Percentiles rank a stretch among this genome's conserved stretches.
phyloP scores from a whole-genome alignment of 495 filamentous ascomycete genomes.

The Penicillium fimorum region DNA sequence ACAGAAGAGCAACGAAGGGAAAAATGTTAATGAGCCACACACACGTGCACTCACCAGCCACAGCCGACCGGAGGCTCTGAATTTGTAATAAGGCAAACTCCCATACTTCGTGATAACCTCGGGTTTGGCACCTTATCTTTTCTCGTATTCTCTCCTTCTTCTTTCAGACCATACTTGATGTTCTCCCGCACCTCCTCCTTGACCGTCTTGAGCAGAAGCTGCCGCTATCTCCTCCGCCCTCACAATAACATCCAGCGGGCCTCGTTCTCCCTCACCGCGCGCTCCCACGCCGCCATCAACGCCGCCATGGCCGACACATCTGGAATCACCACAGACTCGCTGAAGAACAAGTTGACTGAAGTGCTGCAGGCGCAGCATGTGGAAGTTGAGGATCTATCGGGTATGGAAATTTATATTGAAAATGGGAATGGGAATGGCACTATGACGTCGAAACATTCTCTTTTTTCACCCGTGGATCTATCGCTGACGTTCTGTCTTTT shows the following conservation, averaged over 20 bases:
- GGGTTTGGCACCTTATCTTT: conserved; percentile 3
- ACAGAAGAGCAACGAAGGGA: not conserved
- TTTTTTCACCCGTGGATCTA: conserved; percentile 1
- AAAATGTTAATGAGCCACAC: conserved; percentile 6
- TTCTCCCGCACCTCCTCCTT: conserved; percentile 42
- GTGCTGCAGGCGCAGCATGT: conserved; percentile 79
- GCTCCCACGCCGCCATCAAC: conserved; percentile 40
- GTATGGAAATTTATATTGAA: conserved; percentile 46
- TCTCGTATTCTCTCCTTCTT: not conserved
- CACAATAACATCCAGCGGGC: conserved; percentile 22
- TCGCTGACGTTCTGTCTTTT: not conserved
- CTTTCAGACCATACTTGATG: conserved; percentile 33
- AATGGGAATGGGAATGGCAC: not conserved
- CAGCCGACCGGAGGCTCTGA: conserved; percentile 10
- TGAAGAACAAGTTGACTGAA: conserved; percentile 67
- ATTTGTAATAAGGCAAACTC: conserved; percentile 9
- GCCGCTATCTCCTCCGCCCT: conserved; percentile 42
- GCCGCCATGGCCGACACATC: conserved; percentile 50
- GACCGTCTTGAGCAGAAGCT: conserved; percentile 44
- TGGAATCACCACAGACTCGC: conserved; percentile 65
- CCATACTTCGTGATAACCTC: conserved; percentile 11
- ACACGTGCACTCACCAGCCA: conserved; percentile 14
- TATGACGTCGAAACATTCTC: conserved; percentile 8
- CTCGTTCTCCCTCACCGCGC: conserved; percentile 41
- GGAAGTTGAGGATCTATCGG: conserved; percentile 89